phyloP scores from a whole-genome alignment of 192 early-diverging fungal genomes.

The Diversispora eburnea region DNA sequence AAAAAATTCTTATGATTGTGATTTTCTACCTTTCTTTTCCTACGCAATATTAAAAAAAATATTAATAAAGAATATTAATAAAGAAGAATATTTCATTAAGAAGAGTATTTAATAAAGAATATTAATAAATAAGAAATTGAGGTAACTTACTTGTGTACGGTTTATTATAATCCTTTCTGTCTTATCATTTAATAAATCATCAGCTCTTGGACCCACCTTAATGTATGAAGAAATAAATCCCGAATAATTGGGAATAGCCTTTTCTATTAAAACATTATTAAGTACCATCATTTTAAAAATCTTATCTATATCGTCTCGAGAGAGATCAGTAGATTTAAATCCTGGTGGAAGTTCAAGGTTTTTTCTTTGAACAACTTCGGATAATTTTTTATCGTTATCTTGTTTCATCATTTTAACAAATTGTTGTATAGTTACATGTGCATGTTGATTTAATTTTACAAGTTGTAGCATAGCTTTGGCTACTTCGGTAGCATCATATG shows the following conservation, averaged over 20 bases:
- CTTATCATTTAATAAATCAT: neutral
- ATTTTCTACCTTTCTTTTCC: too few relatives aligned
- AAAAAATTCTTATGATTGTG: too few relatives aligned
- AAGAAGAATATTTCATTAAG: too few relatives aligned
- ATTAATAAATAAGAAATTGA: too few relatives aligned
- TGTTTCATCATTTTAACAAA: neutral
- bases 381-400: neutral
- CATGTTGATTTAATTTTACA: slow-evolving; percentile 37
- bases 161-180: too few relatives aligned
- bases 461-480: too few relatives aligned
- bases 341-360: neutral
- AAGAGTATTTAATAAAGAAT: too few relatives aligned
- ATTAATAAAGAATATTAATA: too few relatives aligned
- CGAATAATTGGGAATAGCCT: neutral
- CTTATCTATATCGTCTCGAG: neutral
- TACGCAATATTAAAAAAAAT: too few relatives aligned
- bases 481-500: too few relatives aligned
- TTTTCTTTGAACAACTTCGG: neutral
- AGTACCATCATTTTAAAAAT: neutral
- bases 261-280: neutral
- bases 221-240: neutral
- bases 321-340: neutral
- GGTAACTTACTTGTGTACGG: too few relatives aligned
- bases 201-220: neutral
- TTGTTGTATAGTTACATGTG: slow-evolving; percentile 38